Evolutionary conservation across 768 basidiomycete species (phyloP), one percentile per base, ranked within the genome.

Genomic region (Rhizopogon roseolus): DNA sequence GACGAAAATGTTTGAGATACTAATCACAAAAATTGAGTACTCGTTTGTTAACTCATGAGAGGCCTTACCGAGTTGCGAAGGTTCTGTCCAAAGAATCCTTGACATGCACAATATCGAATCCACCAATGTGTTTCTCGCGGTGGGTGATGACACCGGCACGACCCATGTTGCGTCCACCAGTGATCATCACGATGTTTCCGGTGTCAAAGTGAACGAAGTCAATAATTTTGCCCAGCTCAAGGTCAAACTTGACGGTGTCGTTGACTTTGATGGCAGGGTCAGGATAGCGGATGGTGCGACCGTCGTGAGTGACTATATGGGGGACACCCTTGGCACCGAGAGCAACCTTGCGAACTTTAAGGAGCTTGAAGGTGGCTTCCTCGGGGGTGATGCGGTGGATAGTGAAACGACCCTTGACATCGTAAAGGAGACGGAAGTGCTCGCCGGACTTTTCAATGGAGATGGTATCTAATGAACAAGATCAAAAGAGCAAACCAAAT

Each of bases 141-240:
- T 96, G 92, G 50, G 93, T 85, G 66, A 99, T 97, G 59, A 93
- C 84, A 77, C 97, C 97, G 53, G 86, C 90, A 77, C 97, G 86
- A 61, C 97, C 97, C 93, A 98, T 98, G 87, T 98, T 99, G 71
- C 96, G 93, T 59, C 97, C 97, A 68, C 97, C 97, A 58, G 97
- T 99, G 76, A 97, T 83, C 81, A 96, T 92, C 72, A 91, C 93
- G 60, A 96, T 84, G 80, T 98, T 97, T 56, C 96, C 95, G 40
- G 91, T 92, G 69, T 98, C 97, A 71, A 98, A 99, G 73, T 93
- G 90, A 71, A 96, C 87, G 67, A 83, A 91, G 67, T 95, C 90
- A 52, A 74, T 81, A 71, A 99, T 94, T 80, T 98, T 97, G 75
- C 82, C 81, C 74, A 93, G 88, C 72, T 93, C 90, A 58, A 99